Evolutionary conservation across 306 rosid genomes (phyloP).

Genomic region (Vachellia collinsii): DNA sequence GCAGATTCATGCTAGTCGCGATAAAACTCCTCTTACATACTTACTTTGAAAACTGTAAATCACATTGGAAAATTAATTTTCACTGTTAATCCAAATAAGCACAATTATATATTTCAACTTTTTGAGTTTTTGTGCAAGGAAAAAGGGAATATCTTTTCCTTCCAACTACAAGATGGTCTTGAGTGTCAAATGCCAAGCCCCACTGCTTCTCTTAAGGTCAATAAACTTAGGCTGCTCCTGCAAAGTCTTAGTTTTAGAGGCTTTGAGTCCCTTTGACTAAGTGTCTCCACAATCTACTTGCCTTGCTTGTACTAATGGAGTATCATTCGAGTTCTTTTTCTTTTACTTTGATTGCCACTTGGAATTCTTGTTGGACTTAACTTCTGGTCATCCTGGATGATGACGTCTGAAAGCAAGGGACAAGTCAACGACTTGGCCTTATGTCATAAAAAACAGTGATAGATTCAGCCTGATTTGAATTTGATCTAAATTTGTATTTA

Average conservation of each 20-base stretch:
- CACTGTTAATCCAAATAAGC: too few relatives aligned
- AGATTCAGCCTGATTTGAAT: slow-evolving; percentile 15
- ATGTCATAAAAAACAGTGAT: not conserved
- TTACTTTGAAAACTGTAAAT: too few relatives aligned
- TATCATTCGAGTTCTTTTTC: not conserved
- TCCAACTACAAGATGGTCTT: not conserved
- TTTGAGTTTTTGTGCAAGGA: not conserved
- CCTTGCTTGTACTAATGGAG: not conserved
- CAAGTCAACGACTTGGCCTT: not conserved
- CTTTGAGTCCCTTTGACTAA: slow-evolving; percentile 10
- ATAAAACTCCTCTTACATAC: too few relatives aligned
- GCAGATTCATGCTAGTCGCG: too few relatives aligned
- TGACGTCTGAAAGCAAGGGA: not conserved
- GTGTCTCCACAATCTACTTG: slow-evolving; percentile 14
- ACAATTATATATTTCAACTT: not conserved
- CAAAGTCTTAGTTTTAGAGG: slow-evolving; percentile 1
- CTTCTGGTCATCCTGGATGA: slow-evolving; percentile 10
- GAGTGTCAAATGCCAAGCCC: not conserved
- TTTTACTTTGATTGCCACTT: not conserved
- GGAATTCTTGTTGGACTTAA: not conserved
- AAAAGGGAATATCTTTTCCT: not conserved
- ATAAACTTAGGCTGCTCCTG: slow-evolving; percentile 2
- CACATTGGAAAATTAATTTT: too few relatives aligned
- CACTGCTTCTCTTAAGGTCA: slow-evolving; percentile 15
- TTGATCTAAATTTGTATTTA: not conserved